A percentile compares a stretch with the other conserved stretches of the same genome.
Conservation (phyloP, 164 flowering plant genomes). For the Paratinospora sagittata region DNA sequence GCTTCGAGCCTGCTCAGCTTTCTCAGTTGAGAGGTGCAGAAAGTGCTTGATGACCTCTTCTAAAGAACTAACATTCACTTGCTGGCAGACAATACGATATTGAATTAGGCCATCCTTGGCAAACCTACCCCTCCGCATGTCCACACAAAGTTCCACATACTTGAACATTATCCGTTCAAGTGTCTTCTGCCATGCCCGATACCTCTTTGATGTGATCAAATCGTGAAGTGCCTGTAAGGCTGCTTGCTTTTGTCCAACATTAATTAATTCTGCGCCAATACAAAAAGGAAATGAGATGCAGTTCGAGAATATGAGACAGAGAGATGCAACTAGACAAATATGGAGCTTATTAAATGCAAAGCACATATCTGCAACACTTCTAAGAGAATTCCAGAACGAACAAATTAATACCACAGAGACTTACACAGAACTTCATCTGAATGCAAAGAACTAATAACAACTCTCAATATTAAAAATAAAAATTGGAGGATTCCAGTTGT, state of each 20-base stretch:
- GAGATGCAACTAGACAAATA: not conserved
- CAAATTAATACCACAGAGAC: too few species aligned
- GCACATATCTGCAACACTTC: too few species aligned
- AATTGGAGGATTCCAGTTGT: too few species aligned
- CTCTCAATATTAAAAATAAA: not conserved
- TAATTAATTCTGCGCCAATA: conserved; percentile 67
- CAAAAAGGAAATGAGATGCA: conserved; percentile 5
- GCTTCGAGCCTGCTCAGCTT: conserved; percentile 81
- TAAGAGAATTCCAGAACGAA: too few species aligned
- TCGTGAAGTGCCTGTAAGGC: conserved; percentile 86
- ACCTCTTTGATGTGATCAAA: conserved; percentile 80
- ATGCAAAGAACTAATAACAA: not conserved
- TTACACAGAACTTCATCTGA: not conserved
- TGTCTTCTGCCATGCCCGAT: conserved; percentile 84
- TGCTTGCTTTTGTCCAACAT: conserved; percentile 93
- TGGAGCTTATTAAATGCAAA: too few species aligned
- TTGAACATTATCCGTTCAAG: conserved; percentile 88
- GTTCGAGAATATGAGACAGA: not conserved
- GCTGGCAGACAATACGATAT: conserved; percentile 87
- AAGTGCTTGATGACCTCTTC: conserved; percentile 97
- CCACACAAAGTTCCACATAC: conserved; percentile 93
- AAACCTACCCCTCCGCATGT: conserved; percentile 75
- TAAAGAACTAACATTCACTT: conserved; percentile 83
- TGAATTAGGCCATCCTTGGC: conserved; percentile 97
- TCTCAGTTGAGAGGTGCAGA: conserved; percentile 86